A percentile compares a stretch with the other conserved stretches of the same genome.
These are phyloP conservation scores for Echium plantagineum DNA, from an alignment of 257 asterid species.

Conservation along the genomic window DNA sequence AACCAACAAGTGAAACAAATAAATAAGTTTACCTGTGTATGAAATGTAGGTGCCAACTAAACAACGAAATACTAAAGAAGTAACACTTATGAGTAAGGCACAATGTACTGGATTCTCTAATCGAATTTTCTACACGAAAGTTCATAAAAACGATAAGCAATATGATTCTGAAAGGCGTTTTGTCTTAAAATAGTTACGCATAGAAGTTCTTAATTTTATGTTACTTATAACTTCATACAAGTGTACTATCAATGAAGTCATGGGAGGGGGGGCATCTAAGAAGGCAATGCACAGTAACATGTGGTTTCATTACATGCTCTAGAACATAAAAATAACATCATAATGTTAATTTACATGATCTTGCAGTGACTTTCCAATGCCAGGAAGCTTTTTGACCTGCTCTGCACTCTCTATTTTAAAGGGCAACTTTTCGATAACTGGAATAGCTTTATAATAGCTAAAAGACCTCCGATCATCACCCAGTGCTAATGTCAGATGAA, in stretches of 20 bases:
- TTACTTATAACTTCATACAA: no score
- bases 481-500: slow-evolving; percentile 38
- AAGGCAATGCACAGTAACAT: no score
- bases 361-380: slow-evolving; percentile 83
- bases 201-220: no score
- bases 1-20: not conserved
- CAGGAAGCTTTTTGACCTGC: slow-evolving; percentile 76
- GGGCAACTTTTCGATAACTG: slow-evolving; percentile 86
- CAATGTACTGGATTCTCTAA: not conserved
- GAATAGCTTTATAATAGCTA: slow-evolving; percentile 85
- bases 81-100: not conserved
- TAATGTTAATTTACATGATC: slow-evolving; percentile 59
- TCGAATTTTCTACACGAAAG: no score
- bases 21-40: not conserved
- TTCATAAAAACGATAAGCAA: not conserved
- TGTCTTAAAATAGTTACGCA: no score
- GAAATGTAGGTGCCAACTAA: not conserved
- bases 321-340: not conserved
- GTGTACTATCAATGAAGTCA: no score
- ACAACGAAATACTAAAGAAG: not conserved
- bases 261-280: no score
- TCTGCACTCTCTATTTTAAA: slow-evolving; percentile 71
- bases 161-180: not conserved
- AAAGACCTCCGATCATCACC: slow-evolving; percentile 95
- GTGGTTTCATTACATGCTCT: not conserved